Conservation (phyloP, 805 yeast species). For the Candida oleophila region DNA sequence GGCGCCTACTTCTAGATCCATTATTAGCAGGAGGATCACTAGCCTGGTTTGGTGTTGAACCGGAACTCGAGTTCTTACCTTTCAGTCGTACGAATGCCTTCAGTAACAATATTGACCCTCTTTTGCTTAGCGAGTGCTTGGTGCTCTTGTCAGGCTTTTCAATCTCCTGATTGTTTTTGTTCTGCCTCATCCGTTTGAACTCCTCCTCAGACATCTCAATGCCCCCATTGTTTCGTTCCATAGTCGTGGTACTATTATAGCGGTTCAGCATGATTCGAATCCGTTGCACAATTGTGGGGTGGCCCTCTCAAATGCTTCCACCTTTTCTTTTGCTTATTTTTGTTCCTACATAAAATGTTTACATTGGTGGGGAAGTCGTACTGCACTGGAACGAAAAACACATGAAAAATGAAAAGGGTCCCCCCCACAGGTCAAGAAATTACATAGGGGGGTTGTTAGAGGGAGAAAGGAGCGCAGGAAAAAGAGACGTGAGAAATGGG, state of each 20-base stretch:
- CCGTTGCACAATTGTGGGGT: background rate
- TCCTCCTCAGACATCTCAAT: background rate
- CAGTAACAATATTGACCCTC: background rate
- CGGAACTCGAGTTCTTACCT: background rate
- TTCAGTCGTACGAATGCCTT: conserved; percentile 3
- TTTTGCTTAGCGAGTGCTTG: background rate
- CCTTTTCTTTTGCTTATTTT: background rate
- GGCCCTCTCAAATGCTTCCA: background rate
- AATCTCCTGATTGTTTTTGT: too few relatives aligned
- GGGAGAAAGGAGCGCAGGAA: too few relatives aligned
- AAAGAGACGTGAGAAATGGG: too few relatives aligned
- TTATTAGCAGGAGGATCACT: background rate
- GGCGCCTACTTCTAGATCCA: background rate
- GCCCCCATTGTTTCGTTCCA: background rate
- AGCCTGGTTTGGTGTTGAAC: background rate
- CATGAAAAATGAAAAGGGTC: background rate
- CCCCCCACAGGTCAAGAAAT: background rate
- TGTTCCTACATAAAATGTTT: background rate
- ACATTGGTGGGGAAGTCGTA: background rate
- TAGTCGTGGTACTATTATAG: background rate
- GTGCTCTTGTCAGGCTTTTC: background rate
- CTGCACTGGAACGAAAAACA: background rate
- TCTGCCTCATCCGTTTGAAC: too few relatives aligned
- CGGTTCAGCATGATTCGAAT: background rate
- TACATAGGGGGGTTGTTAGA: too few relatives aligned